A percentile compares a stretch with the other conserved stretches of the same genome.
These are phyloP conservation scores for Quercus variabilis DNA, from an alignment of 306 rosid genomes.

Conservation along the genomic window DNA sequence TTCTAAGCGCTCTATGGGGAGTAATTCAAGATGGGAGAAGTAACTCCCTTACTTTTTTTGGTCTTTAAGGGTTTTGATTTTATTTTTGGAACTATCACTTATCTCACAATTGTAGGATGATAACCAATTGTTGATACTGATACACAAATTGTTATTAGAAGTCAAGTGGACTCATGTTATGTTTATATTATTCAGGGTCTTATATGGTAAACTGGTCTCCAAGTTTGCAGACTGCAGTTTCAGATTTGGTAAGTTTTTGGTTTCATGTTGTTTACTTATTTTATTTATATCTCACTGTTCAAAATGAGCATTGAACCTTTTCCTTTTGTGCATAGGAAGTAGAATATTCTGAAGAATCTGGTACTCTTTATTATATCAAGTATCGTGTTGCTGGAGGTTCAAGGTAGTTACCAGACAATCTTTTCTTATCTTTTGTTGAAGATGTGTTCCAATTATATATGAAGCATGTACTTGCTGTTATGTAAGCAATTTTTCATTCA, in stretches of 20 bases:
- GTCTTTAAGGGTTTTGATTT: background rate
- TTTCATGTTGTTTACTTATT: constrained; percentile 8
- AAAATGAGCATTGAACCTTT: constrained; percentile 22
- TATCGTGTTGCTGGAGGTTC: constrained; percentile 88
- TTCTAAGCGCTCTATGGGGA: no score
- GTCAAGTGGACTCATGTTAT: constrained; percentile 3
- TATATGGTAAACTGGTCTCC: constrained; percentile 99
- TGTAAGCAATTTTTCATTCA: background rate
- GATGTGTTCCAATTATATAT: background rate
- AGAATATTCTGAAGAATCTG: constrained; percentile 90
- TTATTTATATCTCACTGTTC: constrained; percentile 14
- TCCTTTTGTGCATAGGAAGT: constrained; percentile 67
- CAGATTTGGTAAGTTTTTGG: constrained; percentile 68
- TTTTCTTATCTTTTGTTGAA: background rate
- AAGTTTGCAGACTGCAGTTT: constrained; percentile 89
- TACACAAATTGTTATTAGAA: background rate
- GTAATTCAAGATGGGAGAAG: background rate
- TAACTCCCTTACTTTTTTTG: background rate
- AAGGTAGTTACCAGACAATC: constrained; percentile 40
- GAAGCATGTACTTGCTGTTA: background rate
- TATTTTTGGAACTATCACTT: background rate
- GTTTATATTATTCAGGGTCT: constrained; percentile 49
- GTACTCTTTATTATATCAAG: constrained; percentile 74
- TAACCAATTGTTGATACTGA: background rate
- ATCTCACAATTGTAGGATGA: background rate